phyloP scores from a whole-genome alignment of 371 early-diverging fungal genomes.

The Mucor lusitanicus region DNA sequence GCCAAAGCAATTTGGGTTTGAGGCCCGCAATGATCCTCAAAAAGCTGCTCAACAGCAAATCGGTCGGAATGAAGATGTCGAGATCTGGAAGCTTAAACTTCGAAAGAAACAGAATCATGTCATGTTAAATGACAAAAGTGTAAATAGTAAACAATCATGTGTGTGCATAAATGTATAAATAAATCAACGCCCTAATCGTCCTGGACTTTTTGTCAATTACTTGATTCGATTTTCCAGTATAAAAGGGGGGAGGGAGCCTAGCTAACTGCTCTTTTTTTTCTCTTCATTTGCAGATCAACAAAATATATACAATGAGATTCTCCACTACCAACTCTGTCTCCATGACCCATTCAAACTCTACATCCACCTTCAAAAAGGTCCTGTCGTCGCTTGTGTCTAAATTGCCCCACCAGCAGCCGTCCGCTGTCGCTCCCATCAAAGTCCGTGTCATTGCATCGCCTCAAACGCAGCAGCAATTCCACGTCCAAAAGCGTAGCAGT shows the following conservation, averaged over 20 bases:
- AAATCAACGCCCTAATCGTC: background rate
- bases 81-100: slow-evolving; percentile 43
- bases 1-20: slow-evolving; percentile 37
- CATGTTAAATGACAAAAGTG: slow-evolving; percentile 1
- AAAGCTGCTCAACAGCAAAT: slow-evolving; percentile 21
- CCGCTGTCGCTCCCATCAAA: background rate
- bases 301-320: slow-evolving; percentile 15
- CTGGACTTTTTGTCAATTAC: slow-evolving; percentile 20
- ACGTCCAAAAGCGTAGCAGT: background rate
- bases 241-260: too few species aligned
- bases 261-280: background rate
- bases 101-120: slow-evolving; percentile 3
- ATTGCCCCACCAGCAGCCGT: slow-evolving; percentile 11
- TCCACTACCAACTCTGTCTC: slow-evolving; percentile 6
- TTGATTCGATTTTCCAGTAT: slow-evolving; percentile 6
- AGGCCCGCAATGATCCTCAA: slow-evolving; percentile 35
- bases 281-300: background rate
- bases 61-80: slow-evolving; percentile 35
- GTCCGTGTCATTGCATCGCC: background rate
- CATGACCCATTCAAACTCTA: background rate
- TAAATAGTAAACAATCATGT: slow-evolving; percentile 6
- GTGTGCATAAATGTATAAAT: background rate
- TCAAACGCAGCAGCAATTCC: background rate
- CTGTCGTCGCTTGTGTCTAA: slow-evolving; percentile 7
- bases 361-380: slow-evolving; percentile 11